Evolutionary conservation across 2,329 filamentous ascomycete species (phyloP).

Genomic region (Penicillium digitatum): DNA sequence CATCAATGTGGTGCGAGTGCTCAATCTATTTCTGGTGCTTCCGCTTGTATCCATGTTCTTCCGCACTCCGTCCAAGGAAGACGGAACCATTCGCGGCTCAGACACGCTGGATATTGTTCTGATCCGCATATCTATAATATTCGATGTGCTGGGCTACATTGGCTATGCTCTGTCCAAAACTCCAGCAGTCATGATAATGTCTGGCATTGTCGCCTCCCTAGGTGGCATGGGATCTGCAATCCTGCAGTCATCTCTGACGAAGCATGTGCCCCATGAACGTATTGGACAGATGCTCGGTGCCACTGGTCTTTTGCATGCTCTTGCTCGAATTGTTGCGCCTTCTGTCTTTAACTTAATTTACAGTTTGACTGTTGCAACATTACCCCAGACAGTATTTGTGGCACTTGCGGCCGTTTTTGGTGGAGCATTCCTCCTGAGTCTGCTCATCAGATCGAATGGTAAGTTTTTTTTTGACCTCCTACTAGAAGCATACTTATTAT

Average conservation of each 20-base stretch:
- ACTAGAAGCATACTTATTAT: conserved; percentile 7
- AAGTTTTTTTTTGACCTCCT: conserved; percentile 38
- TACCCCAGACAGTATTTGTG: conserved; percentile 79
- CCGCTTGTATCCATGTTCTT: conserved; percentile 74
- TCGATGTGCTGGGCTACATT: conserved; percentile 70
- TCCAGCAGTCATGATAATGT: conserved; percentile 63
- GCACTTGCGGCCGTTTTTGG: conserved; percentile 65
- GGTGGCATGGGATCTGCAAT: conserved; percentile 84
- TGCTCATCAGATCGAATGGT: conserved; percentile 72
- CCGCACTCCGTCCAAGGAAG: conserved; percentile 44
- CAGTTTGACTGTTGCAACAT: conserved; percentile 70
- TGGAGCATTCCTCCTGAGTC: conserved; percentile 61
- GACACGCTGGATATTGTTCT: conserved; percentile 73
- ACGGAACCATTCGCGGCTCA: conserved; percentile 61
- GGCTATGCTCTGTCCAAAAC: conserved; percentile 68
- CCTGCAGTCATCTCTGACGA: conserved; percentile 78
- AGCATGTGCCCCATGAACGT: conserved; percentile 78
- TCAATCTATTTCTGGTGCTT: conserved; percentile 69
- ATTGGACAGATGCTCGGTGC: conserved; percentile 87
- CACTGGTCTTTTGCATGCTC: conserved; percentile 76
- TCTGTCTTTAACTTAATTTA: conserved; percentile 84
- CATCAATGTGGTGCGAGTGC: conserved; percentile 72
- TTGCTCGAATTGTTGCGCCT: conserved; percentile 74
- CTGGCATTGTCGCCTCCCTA: conserved; percentile 68
- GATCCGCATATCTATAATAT: conserved; percentile 68